phyloP scores from a whole-genome alignment of 1,139 yeast species.

The Meyerozyma sp. region DNA sequence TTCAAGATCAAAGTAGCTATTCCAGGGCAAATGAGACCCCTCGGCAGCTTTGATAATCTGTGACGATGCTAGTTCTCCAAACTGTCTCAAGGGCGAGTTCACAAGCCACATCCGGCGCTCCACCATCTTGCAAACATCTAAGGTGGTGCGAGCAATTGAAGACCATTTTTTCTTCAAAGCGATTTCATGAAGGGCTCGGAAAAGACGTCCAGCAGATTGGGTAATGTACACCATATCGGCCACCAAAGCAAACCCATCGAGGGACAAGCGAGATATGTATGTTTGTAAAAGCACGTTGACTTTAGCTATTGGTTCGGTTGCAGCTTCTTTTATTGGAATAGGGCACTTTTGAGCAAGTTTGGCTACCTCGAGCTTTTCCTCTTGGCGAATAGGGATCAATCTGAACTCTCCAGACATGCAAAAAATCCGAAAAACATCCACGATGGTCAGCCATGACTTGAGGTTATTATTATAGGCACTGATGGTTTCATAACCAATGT shows the following conservation, averaged over 20 bases:
- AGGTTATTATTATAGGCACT: slow-evolving; percentile 54
- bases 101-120: slow-evolving; percentile 81
- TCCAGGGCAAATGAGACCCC: slow-evolving; percentile 79
- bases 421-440: slow-evolving; percentile 75
- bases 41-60: slow-evolving; percentile 75
- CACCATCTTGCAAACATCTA: slow-evolving; percentile 74
- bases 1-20: slow-evolving; percentile 62
- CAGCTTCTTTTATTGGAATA: slow-evolving; percentile 71
- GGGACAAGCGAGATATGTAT: slow-evolving; percentile 65
- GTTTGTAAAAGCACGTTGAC: slow-evolving; percentile 78
- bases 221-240: slow-evolving; percentile 93
- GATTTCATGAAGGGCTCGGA: slow-evolving; percentile 82
- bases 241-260: slow-evolving; percentile 88
- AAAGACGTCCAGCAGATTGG: slow-evolving; percentile 86
- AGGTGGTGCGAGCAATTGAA: slow-evolving; percentile 47
- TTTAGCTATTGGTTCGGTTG: slow-evolving; percentile 73
- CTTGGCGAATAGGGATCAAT: slow-evolving; percentile 78
- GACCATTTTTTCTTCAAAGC: slow-evolving; percentile 73
- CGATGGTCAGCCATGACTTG: slow-evolving; percentile 59
- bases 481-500: slow-evolving; percentile 73
- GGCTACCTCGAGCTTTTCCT: slow-evolving; percentile 73
- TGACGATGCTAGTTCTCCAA: slow-evolving; percentile 53
- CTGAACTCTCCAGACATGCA: slow-evolving; percentile 82
- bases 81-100: slow-evolving; percentile 84
- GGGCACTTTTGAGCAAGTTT: slow-evolving; percentile 75